phyloP scores from a whole-genome alignment of 257 asterid genomes.

The Gentiana macrophylla region DNA sequence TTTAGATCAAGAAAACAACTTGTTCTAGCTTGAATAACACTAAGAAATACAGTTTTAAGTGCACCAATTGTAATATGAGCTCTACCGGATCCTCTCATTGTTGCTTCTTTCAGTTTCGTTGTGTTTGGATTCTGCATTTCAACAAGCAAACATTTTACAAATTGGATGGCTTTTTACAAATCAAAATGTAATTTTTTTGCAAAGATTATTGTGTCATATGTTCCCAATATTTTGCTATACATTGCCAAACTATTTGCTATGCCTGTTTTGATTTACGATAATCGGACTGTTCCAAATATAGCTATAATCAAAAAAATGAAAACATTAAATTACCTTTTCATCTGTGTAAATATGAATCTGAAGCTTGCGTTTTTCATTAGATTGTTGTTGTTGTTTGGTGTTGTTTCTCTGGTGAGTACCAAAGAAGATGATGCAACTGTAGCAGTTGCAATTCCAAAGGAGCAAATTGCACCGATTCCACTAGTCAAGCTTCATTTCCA shows the following conservation, averaged over 20 bases:
- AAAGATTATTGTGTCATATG: too few species aligned
- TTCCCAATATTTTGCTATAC: too few species aligned
- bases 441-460: slow-evolving; percentile 61
- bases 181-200: too few species aligned
- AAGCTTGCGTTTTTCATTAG: slow-evolving; percentile 32
- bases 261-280: too few species aligned
- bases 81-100: slow-evolving; percentile 29
- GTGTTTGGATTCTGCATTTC: slow-evolving; percentile 16
- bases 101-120: slow-evolving; percentile 25
- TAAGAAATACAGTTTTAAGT: too few species aligned
- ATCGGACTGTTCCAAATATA: background rate
- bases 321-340: slow-evolving; percentile 31
- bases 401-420: slow-evolving; percentile 21
- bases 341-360: slow-evolving; percentile 40
- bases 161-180: too few species aligned
- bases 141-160: background rate
- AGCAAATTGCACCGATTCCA: slow-evolving; percentile 70
- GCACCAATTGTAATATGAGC: slow-evolving; percentile 61
- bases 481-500: slow-evolving; percentile 49
- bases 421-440: slow-evolving; percentile 51
- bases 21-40: too few species aligned
- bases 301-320: background rate
- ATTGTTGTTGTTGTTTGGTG: slow-evolving; percentile 6
- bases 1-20: too few species aligned
- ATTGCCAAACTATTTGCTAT: too few species aligned